phyloP scores from a whole-genome alignment of 495 filamentous ascomycete species.

The Xylaria nigripes region DNA sequence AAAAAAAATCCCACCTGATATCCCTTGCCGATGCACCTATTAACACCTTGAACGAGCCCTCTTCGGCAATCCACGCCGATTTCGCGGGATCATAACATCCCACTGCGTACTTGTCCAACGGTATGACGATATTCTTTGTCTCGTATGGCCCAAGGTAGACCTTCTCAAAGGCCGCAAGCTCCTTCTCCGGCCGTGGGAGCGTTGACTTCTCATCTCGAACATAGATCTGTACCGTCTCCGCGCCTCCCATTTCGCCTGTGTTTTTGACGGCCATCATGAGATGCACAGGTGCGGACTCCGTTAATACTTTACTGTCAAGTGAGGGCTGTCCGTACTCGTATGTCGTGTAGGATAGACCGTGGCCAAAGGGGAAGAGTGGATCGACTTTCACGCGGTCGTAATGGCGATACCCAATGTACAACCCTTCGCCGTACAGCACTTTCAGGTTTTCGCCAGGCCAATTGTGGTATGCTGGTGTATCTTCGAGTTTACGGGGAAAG shows the following conservation, averaged over 20 bases:
- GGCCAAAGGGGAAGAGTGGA: slow-evolving; percentile 71
- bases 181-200: slow-evolving; percentile 63
- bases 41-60: slow-evolving; percentile 60
- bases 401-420: slow-evolving; percentile 78
- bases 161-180: slow-evolving; percentile 75
- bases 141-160: slow-evolving; percentile 61
- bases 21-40: slow-evolving; percentile 49
- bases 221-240: slow-evolving; percentile 77
- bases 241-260: slow-evolving; percentile 53
- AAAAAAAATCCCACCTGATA: slow-evolving; percentile 30
- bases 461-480: slow-evolving; percentile 77
- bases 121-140: slow-evolving; percentile 56
- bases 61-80: slow-evolving; percentile 67
- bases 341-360: slow-evolving; percentile 74
- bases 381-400: slow-evolving; percentile 63
- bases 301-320: slow-evolving; percentile 41
- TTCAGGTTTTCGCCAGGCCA: slow-evolving; percentile 73
- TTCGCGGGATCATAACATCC: slow-evolving; percentile 74
- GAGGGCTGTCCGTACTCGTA: slow-evolving; percentile 61
- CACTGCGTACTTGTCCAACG: slow-evolving; percentile 64
- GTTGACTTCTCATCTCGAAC: slow-evolving; percentile 47
- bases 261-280: slow-evolving; percentile 61
- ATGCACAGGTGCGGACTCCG: slow-evolving; percentile 47
- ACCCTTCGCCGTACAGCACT: slow-evolving; percentile 74
- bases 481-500: slow-evolving; percentile 64